phyloP scores from a whole-genome alignment of 306 rosid genomes.

The Amphicarpaea edgeworthii region DNA sequence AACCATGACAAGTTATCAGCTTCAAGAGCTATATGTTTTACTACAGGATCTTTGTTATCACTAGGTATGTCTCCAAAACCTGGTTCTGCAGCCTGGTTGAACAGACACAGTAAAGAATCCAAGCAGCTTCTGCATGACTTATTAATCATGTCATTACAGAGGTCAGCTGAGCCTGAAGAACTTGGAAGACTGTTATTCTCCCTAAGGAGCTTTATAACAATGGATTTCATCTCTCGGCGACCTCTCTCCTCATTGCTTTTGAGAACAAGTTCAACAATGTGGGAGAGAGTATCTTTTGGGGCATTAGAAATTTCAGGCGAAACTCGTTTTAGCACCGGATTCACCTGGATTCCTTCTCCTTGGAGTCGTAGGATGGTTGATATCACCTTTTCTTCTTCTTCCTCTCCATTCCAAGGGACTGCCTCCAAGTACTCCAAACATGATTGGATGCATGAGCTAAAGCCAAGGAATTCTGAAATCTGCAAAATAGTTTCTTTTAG shows the following conservation, averaged over 20 bases:
- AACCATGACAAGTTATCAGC: conserved; percentile 91
- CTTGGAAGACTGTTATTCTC: conserved; percentile 69
- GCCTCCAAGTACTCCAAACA: conserved; percentile 95
- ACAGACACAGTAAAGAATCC: conserved; percentile 63
- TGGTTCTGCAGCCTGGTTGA: conserved; percentile 75
- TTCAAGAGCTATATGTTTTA: conserved; percentile 74
- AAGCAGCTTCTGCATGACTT: conserved; percentile 72
- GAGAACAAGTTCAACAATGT: conserved; percentile 83
- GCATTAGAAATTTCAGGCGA: conserved; percentile 70
- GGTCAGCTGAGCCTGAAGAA: conserved; percentile 57
- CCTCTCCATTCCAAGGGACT: conserved; percentile 89
- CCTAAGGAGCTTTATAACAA: conserved; percentile 84
- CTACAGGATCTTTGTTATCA: conserved; percentile 60
- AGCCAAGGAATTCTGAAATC: conserved; percentile 88
- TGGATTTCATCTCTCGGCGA: conserved; percentile 89
- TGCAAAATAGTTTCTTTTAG: conserved; percentile 50
- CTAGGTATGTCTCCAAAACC: conserved; percentile 52
- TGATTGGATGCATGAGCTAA: conserved; percentile 78
- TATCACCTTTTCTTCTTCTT: conserved; percentile 92
- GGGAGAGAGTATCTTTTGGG: conserved; percentile 74
- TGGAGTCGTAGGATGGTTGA: conserved; percentile 77
- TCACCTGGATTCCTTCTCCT: conserved; percentile 73
- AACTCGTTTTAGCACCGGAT: conserved; percentile 86
- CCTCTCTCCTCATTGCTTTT: conserved; percentile 88
- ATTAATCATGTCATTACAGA: conserved; percentile 67